Conservation (phyloP, 768 basidiomycete genomes). For the Cytidiella melzeri region DNA sequence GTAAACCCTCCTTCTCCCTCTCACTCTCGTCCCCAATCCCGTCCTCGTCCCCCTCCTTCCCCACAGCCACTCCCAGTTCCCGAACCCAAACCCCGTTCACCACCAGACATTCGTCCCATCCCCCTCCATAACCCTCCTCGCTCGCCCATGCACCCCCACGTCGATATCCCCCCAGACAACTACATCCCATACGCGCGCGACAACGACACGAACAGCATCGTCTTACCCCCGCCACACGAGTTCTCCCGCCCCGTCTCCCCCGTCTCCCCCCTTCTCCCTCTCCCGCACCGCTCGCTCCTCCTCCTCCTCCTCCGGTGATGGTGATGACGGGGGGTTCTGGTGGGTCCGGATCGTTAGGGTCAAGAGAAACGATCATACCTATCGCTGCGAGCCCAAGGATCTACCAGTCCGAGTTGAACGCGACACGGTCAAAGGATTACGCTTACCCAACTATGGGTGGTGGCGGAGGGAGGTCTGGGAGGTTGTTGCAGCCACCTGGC, state of each 20-base stretch:
- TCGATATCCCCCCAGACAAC: conserved; percentile 50
- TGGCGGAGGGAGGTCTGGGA: too few relatives aligned
- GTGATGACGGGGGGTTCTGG: too few relatives aligned
- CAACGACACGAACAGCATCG: conserved; percentile 39
- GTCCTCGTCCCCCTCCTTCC: conserved; percentile 13
- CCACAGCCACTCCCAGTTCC: neutral
- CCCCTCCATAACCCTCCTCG: conserved; percentile 32
- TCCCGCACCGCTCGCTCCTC: conserved; percentile 4
- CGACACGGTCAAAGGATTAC: conserved; percentile 2
- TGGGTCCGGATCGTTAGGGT: neutral
- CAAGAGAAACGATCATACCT: conserved; percentile 2
- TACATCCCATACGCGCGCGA: conserved; percentile 48
- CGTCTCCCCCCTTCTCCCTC: conserved; percentile 4
- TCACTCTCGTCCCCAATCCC: conserved; percentile 19
- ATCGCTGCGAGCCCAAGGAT: neutral
- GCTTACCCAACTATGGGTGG: neutral
- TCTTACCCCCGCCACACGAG: conserved; percentile 58
- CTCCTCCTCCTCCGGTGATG: neutral
- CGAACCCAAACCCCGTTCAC: neutral
- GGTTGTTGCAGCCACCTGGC: neutral
- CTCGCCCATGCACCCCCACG: conserved; percentile 34
- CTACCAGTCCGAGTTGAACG: conserved; percentile 1
- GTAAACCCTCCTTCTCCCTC: conserved; percentile 16
- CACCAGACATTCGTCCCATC: conserved; percentile 21
- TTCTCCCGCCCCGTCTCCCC: conserved; percentile 26